A percentile compares a stretch with the other conserved stretches of the same genome.
These are phyloP conservation scores for Geotrichum ghanense DNA, from an alignment of 805 yeast genomes.

Conservation along the genomic window DNA sequence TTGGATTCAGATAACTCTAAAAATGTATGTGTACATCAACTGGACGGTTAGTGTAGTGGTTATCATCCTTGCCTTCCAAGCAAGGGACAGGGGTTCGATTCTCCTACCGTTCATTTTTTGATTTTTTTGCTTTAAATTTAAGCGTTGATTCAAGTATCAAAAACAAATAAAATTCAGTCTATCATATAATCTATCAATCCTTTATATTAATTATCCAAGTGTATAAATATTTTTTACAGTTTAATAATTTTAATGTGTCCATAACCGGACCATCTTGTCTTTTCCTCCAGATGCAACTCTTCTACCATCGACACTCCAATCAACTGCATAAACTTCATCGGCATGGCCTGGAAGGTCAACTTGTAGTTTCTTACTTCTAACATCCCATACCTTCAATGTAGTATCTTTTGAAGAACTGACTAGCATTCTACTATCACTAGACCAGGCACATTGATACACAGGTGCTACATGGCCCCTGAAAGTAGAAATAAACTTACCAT, in stretches of 20 bases:
- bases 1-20: too few relatives aligned
- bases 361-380: slow-evolving; percentile 68
- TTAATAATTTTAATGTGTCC: too few relatives aligned
- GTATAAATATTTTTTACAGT: too few relatives aligned
- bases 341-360: slow-evolving; percentile 93
- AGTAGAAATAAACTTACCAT: slow-evolving; percentile 81
- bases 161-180: too few relatives aligned
- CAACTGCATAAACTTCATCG: slow-evolving; percentile 94
- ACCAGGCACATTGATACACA: slow-evolving; percentile 96
- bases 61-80: slow-evolving; percentile 86
- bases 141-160: too few relatives aligned
- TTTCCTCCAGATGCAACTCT: slow-evolving; percentile 96
- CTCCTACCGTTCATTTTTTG: slow-evolving; percentile 52
- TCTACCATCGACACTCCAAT: slow-evolving; percentile 94
- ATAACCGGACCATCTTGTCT: slow-evolving; percentile 84
- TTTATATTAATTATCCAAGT: too few relatives aligned
- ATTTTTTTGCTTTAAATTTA: neutral
- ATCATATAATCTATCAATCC: too few relatives aligned
- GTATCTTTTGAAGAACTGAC: slow-evolving; percentile 96
- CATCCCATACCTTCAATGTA: slow-evolving; percentile 93
- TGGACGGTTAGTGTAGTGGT: slow-evolving; percentile 85
- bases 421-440: slow-evolving; percentile 80
- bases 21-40: neutral
- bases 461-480: slow-evolving; percentile 97
- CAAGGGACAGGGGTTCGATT: slow-evolving; percentile 87